These are phyloP conservation scores for Eucalyptus cloeziana DNA, from an alignment of 345 rosid genomes.

Conservation along the genomic window DNA sequence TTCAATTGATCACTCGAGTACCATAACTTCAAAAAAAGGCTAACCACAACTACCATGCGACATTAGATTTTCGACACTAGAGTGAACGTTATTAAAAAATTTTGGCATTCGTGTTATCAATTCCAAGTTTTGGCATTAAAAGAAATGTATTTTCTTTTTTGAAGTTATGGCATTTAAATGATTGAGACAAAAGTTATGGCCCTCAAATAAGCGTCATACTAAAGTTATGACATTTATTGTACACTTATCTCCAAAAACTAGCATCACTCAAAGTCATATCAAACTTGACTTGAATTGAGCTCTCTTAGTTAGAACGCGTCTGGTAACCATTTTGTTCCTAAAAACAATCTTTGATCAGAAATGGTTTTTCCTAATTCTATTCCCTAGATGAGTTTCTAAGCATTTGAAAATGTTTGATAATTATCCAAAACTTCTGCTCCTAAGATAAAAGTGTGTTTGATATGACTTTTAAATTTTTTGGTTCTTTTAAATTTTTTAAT, in stretches of 20 bases:
- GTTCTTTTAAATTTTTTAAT: too few species aligned
- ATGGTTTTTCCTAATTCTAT: too few species aligned
- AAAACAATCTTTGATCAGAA: too few species aligned
- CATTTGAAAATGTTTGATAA: too few species aligned
- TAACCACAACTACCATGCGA: not conserved
- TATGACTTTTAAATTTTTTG: too few species aligned
- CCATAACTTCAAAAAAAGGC: fast-evolving
- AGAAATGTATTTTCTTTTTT: too few species aligned
- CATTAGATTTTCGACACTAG: not conserved
- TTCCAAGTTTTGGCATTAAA: too few species aligned
- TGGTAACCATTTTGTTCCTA: too few species aligned
- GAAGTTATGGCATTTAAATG: not conserved
- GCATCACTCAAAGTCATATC: not conserved
- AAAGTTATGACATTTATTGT: not conserved
- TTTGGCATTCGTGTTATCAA: too few species aligned
- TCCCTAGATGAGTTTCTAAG: fast-evolving
- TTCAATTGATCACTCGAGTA: too few species aligned
- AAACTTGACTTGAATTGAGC: not conserved
- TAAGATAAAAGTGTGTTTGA: fast-evolving
- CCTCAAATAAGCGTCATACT: fast-evolving
- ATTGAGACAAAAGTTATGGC: not conserved
- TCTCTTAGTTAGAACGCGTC: fast-evolving
- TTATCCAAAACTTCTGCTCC: fast-evolving
- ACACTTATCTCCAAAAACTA: not conserved
- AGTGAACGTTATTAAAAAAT: too few species aligned